Evolutionary conservation across 768 basidiomycete species (phyloP).

Genomic region (Scleroderma bovista): DNA sequence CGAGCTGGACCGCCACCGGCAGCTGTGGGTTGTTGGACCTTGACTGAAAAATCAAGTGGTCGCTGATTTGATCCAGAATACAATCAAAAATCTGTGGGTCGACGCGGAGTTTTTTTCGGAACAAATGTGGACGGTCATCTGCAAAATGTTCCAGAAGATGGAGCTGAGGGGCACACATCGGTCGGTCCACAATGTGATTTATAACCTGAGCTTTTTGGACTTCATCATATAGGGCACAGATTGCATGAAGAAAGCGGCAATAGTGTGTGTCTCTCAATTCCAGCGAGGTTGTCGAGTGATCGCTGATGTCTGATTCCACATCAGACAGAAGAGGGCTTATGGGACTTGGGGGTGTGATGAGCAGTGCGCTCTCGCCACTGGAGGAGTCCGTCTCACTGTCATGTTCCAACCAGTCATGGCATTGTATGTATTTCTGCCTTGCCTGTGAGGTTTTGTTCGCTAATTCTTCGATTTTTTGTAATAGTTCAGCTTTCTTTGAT

Average conservation of each 20-base stretch:
- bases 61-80: slow-evolving; percentile 14
- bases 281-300: background rate
- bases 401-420: too few relatives aligned
- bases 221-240: background rate
- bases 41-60: slow-evolving; percentile 19
- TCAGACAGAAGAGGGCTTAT: background rate
- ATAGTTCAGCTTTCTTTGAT: too few relatives aligned
- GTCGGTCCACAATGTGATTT: background rate
- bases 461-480: too few relatives aligned
- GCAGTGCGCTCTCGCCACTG: too few relatives aligned
- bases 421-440: too few relatives aligned
- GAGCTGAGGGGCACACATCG: background rate
- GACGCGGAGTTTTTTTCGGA: slow-evolving; percentile 20
- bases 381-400: too few relatives aligned
- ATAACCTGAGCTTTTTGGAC: background rate
- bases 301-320: background rate
- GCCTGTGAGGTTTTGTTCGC: too few relatives aligned
- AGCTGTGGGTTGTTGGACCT: slow-evolving; percentile 15
- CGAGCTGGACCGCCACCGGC: slow-evolving; percentile 23
- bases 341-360: too few relatives aligned
- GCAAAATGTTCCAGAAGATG: slow-evolving; percentile 4
- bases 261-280: background rate
- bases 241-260: background rate
- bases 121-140: slow-evolving; percentile 13
- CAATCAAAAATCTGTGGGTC: slow-evolving; percentile 20